These are phyloP conservation scores for Pleoardoris graminearum DNA, from an alignment of 2,329 filamentous ascomycete species.

Conservation along the genomic window DNA sequence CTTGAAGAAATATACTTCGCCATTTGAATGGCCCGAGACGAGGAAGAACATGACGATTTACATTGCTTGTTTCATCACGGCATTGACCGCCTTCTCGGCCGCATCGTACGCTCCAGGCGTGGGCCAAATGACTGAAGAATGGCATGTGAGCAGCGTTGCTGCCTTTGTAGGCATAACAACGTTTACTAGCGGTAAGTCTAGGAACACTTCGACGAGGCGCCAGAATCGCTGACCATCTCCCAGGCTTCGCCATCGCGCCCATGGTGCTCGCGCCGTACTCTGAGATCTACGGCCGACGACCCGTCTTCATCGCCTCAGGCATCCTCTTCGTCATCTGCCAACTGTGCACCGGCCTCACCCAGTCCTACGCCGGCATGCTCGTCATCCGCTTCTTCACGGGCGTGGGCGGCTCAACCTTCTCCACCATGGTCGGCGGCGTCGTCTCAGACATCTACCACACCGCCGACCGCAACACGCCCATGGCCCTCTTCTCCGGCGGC, in stretches of 20 bases:
- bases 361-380: slow-evolving; percentile 72
- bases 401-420: slow-evolving; percentile 76
- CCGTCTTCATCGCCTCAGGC: slow-evolving; percentile 77
- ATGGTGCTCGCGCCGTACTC: slow-evolving; percentile 89
- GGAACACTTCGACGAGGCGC: too few relatives aligned
- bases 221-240: too few relatives aligned
- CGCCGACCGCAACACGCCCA: slow-evolving; percentile 79
- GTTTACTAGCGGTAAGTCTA: slow-evolving; percentile 62
- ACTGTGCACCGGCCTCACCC: slow-evolving; percentile 72
- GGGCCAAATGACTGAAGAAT: slow-evolving; percentile 66
- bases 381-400: slow-evolving; percentile 76
- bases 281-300: slow-evolving; percentile 83
- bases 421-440: slow-evolving; percentile 89
- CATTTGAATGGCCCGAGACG: slow-evolving; percentile 70
- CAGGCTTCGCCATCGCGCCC: slow-evolving; percentile 77
- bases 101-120: slow-evolving; percentile 77
- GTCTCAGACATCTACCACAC: slow-evolving; percentile 84
- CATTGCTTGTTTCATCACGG: slow-evolving; percentile 75
- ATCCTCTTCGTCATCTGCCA: slow-evolving; percentile 72
- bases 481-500: slow-evolving; percentile 82
- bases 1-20: slow-evolving; percentile 67
- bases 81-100: slow-evolving; percentile 77
- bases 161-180: slow-evolving; percentile 76
- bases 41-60: slow-evolving; percentile 73
- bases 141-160: slow-evolving; percentile 66